These are phyloP conservation scores for Cenchrus americanus DNA, from an alignment of 176 grass and related monocot genomes.

Conservation along the genomic window DNA sequence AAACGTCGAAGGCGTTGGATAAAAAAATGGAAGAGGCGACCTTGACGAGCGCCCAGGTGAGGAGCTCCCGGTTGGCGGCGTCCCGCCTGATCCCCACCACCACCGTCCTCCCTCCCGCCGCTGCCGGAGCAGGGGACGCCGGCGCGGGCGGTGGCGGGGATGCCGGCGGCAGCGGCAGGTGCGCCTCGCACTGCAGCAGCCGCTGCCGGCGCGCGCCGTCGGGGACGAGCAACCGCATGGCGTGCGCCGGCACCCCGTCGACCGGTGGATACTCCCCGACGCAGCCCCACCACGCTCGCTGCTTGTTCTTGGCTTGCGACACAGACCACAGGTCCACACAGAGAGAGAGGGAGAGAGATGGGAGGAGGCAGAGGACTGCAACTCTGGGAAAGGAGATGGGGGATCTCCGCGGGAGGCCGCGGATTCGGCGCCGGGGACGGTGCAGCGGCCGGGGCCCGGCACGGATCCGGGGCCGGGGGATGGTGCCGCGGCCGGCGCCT, in stretches of 20 bases:
- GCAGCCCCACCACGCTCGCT: not conserved
- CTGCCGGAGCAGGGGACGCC: not conserved
- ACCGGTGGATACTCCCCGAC: not conserved
- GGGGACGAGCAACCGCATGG: slow-evolving; percentile 60
- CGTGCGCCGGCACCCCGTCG: not conserved
- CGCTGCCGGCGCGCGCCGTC: slow-evolving; percentile 36
- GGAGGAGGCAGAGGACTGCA: not conserved
- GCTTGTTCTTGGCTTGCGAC: not conserved
- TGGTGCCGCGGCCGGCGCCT: too few species aligned
- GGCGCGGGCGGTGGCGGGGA: not conserved
- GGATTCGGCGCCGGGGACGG: too few species aligned
- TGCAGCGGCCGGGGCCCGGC: too few species aligned
- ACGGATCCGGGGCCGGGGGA: too few species aligned
- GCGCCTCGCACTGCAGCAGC: slow-evolving; percentile 26
- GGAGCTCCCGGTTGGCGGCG: slow-evolving; percentile 83
- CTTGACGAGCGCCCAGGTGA: slow-evolving; percentile 99
- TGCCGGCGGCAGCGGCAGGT: not conserved
- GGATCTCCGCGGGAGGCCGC: slow-evolving; percentile 42
- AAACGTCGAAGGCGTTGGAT: slow-evolving; percentile 22
- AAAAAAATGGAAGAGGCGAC: slow-evolving; percentile 41
- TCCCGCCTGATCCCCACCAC: slow-evolving; percentile 86
- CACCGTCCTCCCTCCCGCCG: slow-evolving; percentile 50
- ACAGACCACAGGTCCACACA: not conserved
- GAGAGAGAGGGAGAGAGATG: not conserved
- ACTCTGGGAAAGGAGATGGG: not conserved